phyloP scores from a whole-genome alignment of 2,329 filamentous ascomycete genomes.

The Talaromyces sp. region DNA sequence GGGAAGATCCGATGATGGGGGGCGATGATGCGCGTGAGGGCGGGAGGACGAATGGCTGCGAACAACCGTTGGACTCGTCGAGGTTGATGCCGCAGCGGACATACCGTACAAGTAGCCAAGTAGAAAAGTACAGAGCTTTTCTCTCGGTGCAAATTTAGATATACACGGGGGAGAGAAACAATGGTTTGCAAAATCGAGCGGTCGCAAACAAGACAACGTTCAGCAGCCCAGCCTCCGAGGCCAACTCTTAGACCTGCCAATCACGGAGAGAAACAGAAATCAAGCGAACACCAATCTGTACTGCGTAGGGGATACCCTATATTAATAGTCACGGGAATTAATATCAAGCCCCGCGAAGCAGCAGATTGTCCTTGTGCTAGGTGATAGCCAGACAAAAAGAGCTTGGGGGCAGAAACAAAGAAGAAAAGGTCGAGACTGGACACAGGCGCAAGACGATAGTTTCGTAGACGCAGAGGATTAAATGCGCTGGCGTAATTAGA shows the following conservation, averaged over 20 bases:
- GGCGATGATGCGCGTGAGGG: constrained; percentile 38
- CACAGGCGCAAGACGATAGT: not conserved
- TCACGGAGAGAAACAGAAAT: not conserved
- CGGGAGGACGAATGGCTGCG: constrained; percentile 52
- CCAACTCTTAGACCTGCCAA: not conserved
- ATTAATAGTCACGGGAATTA: not conserved
- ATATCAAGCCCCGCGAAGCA: not conserved
- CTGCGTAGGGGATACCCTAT: not conserved
- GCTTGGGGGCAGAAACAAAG: not conserved
- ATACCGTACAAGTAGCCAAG: constrained; percentile 25
- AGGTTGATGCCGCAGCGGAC: constrained; percentile 46
- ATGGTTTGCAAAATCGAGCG: not conserved
- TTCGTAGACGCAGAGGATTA: not conserved
- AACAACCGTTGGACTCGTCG: constrained; percentile 46
- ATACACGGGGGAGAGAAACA: not conserved
- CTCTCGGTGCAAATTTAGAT: not conserved
- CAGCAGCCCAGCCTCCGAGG: constrained; percentile 1
- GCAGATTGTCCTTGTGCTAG: constrained; percentile 1
- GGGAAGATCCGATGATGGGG: constrained; percentile 42
- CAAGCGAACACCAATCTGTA: not conserved
- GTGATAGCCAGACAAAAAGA: not conserved
- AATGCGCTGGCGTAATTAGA: not conserved
- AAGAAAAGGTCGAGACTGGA: not conserved
- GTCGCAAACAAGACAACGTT: not conserved
- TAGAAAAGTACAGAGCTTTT: not conserved